Evolutionary conservation across 768 basidiomycete species (phyloP).

Genomic region (Arthromyces matolae): DNA sequence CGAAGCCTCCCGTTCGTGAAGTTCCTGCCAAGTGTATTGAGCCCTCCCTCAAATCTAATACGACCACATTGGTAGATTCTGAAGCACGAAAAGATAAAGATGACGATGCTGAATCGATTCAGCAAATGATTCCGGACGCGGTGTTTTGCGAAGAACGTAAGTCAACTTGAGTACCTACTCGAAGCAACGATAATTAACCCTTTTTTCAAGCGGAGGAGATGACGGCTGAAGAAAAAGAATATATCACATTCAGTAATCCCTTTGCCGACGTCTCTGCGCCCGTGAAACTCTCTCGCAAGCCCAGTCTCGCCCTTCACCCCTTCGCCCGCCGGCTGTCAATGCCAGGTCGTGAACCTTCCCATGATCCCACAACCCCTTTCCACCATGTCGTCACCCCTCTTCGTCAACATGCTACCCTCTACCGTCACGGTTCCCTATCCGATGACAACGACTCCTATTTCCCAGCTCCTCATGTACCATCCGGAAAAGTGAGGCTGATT

Average conservation of each 20-base stretch:
- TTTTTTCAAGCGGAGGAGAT: neutral
- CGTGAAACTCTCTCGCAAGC: neutral
- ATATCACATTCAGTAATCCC: neutral
- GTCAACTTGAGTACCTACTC: neutral
- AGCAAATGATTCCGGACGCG: too few relatives aligned
- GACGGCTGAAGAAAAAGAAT: neutral
- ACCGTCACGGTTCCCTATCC: neutral
- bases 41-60: neutral
- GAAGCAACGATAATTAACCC: neutral
- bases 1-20: constrained; percentile 6
- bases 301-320: constrained; percentile 4
- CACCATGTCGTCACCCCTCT: neutral
- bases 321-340: constrained; percentile 10
- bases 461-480: constrained; percentile 1
- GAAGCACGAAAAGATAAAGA: neutral
- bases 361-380: neutral
- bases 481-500: neutral
- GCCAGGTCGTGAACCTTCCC: neutral
- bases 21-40: neutral
- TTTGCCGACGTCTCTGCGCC: constrained; percentile 4
- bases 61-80: neutral
- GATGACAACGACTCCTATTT: constrained; percentile 6
- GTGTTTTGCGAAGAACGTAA: neutral
- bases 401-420: neutral
- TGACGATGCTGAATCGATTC: neutral